phyloP scores from a whole-genome alignment of 108 stramenopile genomes.

The Nitzschia sp. region DNA sequence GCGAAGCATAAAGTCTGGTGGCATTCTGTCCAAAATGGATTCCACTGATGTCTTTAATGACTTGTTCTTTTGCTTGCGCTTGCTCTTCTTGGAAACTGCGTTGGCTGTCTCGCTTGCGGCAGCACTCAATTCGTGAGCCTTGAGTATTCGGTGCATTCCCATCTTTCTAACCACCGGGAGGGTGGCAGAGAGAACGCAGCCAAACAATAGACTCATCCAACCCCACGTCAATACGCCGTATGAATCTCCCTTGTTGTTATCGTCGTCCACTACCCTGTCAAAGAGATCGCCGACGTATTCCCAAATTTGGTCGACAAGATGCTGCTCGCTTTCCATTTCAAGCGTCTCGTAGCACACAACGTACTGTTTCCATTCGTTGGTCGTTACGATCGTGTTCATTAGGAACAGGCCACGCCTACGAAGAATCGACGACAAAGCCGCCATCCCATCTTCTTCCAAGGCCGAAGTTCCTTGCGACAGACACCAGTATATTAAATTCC shows the following conservation, averaged over 20 bases:
- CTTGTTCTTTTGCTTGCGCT: conserved; percentile 9
- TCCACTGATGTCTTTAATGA: neutral
- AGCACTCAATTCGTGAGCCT: conserved; percentile 43
- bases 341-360: conserved; percentile 73
- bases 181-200: conserved; percentile 61
- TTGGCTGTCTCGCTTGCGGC: conserved; percentile 5
- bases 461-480: conserved; percentile 42
- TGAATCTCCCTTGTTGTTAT: neutral
- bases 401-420: conserved; percentile 65
- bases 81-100: conserved; percentile 9
- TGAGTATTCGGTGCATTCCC: conserved; percentile 67
- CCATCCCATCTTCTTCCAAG: conserved; percentile 19
- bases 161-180: conserved; percentile 72
- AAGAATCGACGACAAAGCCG: conserved; percentile 39
- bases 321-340: conserved; percentile 84
- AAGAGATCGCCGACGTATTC: conserved; percentile 54
- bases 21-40: conserved; percentile 1
- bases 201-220: conserved; percentile 65
- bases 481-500: conserved; percentile 58
- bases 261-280: conserved; percentile 8
- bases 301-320: conserved; percentile 87
- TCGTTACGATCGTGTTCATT: conserved; percentile 47
- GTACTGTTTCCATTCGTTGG: conserved; percentile 67
- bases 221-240: conserved; percentile 41
- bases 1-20: conserved; percentile 47